A percentile compares a stretch with the other conserved stretches of the same genome.
These are phyloP conservation scores for Mucor irregularis DNA, from an alignment of 371 early-diverging fungal species.

Conservation along the genomic window DNA sequence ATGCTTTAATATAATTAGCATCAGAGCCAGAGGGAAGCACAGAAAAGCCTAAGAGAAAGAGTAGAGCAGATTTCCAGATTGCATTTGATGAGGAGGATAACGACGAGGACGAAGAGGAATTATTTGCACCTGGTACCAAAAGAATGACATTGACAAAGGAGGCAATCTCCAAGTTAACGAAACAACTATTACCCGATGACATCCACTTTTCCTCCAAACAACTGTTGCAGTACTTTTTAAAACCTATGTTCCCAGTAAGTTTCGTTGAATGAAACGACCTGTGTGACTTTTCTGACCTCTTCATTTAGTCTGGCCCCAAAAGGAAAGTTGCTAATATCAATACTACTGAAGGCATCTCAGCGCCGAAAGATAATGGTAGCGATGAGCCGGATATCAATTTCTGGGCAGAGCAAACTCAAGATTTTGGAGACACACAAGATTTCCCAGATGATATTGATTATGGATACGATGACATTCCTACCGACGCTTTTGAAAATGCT, in stretches of 20 bases:
- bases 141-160: constrained; percentile 42
- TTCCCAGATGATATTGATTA: constrained; percentile 14
- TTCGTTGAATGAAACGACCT: neutral
- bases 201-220: constrained; percentile 84
- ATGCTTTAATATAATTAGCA: no score
- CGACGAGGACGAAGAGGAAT: constrained; percentile 50
- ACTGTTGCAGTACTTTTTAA: constrained; percentile 77
- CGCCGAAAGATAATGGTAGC: constrained; percentile 14
- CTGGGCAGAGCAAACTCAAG: constrained; percentile 38
- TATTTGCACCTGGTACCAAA: constrained; percentile 72
- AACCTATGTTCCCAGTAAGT: constrained; percentile 71
- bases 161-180: constrained; percentile 42
- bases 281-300: neutral
- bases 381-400: constrained; percentile 35
- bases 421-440: constrained; percentile 3
- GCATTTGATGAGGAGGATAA: constrained; percentile 59
- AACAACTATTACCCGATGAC: constrained; percentile 82
- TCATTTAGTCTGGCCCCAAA: neutral
- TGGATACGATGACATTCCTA: constrained; percentile 16
- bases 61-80: constrained; percentile 40
- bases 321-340: neutral
- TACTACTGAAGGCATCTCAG: neutral
- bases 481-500: constrained; percentile 6
- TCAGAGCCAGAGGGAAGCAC: constrained; percentile 21
- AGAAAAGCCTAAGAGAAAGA: constrained; percentile 30